phyloP scores from a whole-genome alignment of 2,329 filamentous ascomycete genomes.

The Claviceps sorghi region DNA sequence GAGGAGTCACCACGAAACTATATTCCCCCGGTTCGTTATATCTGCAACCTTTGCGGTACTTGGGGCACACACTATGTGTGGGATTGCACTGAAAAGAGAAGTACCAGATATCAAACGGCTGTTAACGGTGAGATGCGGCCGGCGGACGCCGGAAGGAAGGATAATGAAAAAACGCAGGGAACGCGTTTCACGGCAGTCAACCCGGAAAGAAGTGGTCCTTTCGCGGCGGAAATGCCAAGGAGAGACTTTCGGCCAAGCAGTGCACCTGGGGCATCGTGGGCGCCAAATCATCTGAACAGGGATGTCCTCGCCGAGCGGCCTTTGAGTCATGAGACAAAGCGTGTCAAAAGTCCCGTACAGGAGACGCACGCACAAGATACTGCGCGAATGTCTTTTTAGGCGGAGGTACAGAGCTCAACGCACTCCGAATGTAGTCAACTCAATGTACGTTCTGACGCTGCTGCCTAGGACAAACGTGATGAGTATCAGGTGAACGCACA shows the following conservation, averaged over 20 bases:
- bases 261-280: neutral
- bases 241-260: neutral
- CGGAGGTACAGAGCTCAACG: neutral
- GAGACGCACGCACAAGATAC: neutral
- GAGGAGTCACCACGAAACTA: neutral
- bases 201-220: neutral
- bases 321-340: neutral
- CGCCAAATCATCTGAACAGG: neutral
- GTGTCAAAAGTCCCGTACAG: neutral
- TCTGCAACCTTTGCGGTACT: conserved; percentile 1
- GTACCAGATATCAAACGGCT: neutral
- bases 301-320: neutral
- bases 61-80: conserved; percentile 2
- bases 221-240: neutral
- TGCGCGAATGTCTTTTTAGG: neutral
- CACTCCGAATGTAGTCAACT: neutral
- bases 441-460: neutral
- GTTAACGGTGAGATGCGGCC: neutral
- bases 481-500: neutral
- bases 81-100: neutral
- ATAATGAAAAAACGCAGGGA: neutral
- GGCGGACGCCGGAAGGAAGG: neutral
- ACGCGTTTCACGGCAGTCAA: neutral
- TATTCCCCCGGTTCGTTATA: conserved; percentile 1
- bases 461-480: neutral